Conservation (phyloP, 495 filamentous ascomycete genomes). For the Chaetomidium leptoderma region DNA sequence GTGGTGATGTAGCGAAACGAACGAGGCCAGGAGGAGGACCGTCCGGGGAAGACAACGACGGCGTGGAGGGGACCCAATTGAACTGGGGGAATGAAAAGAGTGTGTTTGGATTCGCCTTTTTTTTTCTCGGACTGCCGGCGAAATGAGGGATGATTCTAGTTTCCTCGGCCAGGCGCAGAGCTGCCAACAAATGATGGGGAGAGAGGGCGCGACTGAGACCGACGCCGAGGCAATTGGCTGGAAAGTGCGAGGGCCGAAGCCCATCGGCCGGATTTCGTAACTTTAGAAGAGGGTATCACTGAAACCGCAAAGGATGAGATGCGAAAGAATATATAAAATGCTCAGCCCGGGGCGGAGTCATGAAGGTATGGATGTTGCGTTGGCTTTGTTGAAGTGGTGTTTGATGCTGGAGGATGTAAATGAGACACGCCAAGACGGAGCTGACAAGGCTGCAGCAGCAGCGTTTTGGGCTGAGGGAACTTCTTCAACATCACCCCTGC, state of each 20-base stretch:
- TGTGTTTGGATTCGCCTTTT: not conserved
- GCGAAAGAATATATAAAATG: not conserved
- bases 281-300: not conserved
- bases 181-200: not conserved
- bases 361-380: not conserved
- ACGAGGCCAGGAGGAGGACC: not conserved
- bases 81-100: not conserved
- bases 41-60: not conserved
- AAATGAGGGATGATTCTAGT: not conserved
- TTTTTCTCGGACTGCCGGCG: not conserved
- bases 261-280: not conserved
- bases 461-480: too few relatives aligned
- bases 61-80: not conserved
- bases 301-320: not conserved
- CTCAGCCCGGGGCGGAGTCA: not conserved
- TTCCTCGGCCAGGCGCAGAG: not conserved
- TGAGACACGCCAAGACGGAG: slow-evolving; percentile 11
- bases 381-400: slow-evolving; percentile 5
- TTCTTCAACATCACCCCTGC: too few relatives aligned
- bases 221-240: not conserved
- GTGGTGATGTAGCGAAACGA: not conserved
- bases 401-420: not conserved
- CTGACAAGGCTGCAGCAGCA: slow-evolving; percentile 8
- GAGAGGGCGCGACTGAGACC: not conserved
- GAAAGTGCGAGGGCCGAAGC: not conserved